Evolutionary conservation across 805 yeast species (phyloP).

Genomic region (Grigorovia yakushimaensis): DNA sequence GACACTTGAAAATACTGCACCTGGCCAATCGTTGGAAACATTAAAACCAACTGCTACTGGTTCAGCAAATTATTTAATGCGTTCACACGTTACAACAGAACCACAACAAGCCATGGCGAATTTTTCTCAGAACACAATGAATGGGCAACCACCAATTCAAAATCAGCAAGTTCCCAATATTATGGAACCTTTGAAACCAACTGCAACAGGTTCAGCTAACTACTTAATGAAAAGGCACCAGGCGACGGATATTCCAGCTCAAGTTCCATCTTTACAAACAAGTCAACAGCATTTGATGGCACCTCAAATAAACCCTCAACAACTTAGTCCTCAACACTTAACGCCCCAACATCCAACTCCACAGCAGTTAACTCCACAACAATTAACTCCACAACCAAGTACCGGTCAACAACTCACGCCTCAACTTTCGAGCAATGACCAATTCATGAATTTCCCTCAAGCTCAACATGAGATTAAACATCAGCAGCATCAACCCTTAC

Average conservation of each 20-base stretch:
- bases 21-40: slow-evolving; percentile 9
- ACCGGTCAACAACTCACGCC: slow-evolving; percentile 3
- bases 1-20: background rate
- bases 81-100: slow-evolving; percentile 11
- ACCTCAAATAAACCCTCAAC: background rate
- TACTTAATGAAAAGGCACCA: slow-evolving; percentile 25
- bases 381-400: background rate
- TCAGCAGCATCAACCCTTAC: slow-evolving; percentile 5
- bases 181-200: slow-evolving; percentile 25
- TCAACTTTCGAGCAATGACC: slow-evolving; percentile 9
- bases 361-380: background rate
- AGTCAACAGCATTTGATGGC: background rate
- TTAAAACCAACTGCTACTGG: slow-evolving; percentile 34
- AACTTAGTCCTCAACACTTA: background rate
- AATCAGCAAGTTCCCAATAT: background rate
- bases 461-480: slow-evolving; percentile 5
- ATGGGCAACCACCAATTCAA: background rate
- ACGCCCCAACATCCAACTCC: background rate
- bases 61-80: slow-evolving; percentile 30
- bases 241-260: background rate
- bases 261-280: background rate
- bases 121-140: background rate
- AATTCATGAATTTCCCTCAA: slow-evolving; percentile 8
- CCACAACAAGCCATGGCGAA: background rate
- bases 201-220: slow-evolving; percentile 29